These are phyloP conservation scores for Bathelium albidoporum DNA, from an alignment of 495 filamentous ascomycete species.

Conservation along the genomic window DNA sequence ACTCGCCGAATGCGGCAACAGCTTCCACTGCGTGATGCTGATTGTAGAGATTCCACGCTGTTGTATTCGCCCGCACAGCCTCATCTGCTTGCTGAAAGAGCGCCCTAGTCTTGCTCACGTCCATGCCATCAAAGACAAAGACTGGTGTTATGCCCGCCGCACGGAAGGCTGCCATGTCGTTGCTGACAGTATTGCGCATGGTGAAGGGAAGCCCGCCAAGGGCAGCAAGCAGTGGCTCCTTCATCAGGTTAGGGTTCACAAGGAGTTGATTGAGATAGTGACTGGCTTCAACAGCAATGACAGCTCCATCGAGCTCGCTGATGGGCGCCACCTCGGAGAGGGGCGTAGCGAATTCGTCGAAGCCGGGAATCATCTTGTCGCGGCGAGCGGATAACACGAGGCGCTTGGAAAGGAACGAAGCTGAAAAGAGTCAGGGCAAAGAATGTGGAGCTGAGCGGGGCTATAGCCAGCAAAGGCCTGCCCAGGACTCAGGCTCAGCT, in stretches of 20 bases:
- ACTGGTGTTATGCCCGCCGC: constrained; percentile 53
- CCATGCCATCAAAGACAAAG: constrained; percentile 85
- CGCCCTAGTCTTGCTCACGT: constrained; percentile 39
- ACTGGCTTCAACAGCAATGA: constrained; percentile 79
- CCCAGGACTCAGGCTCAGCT: not conserved
- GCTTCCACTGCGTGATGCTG: constrained; percentile 66
- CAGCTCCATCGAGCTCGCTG: constrained; percentile 55
- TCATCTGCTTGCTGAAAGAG: constrained; percentile 31
- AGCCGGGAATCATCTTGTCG: constrained; percentile 3
- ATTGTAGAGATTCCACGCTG: constrained; percentile 82
- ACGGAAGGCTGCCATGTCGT: constrained; percentile 60
- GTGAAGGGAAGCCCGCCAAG: constrained; percentile 82
- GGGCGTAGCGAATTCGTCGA: not conserved
- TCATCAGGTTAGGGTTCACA: constrained; percentile 49
- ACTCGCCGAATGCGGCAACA: constrained; percentile 70
- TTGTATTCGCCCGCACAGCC: constrained; percentile 26
- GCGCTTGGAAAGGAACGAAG: not conserved
- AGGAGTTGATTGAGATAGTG: constrained; percentile 75
- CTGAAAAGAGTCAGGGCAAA: not conserved
- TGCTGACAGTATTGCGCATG: constrained; percentile 56
- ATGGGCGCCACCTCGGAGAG: constrained; percentile 24
- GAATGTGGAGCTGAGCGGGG: not conserved
- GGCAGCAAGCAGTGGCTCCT: constrained; percentile 80
- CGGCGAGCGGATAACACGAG: not conserved
- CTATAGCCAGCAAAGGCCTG: constrained; percentile 3